Evolutionary conservation across 768 basidiomycete species (phyloP), one percentile per base, ranked within the genome.

Genomic region (Suillus lakei): DNA sequence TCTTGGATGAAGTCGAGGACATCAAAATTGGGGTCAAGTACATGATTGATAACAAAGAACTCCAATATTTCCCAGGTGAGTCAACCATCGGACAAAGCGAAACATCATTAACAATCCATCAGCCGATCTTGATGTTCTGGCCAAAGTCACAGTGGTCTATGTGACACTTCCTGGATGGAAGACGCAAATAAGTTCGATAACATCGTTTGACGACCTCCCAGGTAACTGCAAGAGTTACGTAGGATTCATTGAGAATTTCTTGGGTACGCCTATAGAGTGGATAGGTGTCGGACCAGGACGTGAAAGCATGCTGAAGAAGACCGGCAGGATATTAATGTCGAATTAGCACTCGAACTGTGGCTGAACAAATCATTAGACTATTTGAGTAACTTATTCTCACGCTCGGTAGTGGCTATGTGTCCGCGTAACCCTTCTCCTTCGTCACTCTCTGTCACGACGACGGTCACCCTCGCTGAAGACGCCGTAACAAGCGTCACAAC

Each of bases 81-180:
- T 82, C 23, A 23, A 4, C 26, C 12, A 50, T 28, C 4, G 0
- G 7, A 41, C 6, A 39, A 28, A 28, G 12, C 21, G 58, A 41
- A 41, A 12, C 18, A 28, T 30, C 30, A 15, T 30, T 59, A 18
- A 41, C 9, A 21, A 13, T 41, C 39, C 28, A 48, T 23, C 70
- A 92, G 97, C 98, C 69, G 90, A 99, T 78, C 84, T 99, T 56
- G 95, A 94, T 55, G 74, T 88, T 32, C 85, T 99, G 46, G 89
- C 84, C 9, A 82, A 83, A 60, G 94, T 95, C 9, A 85, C 94
- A 50, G 98, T 99, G 30, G 84, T 86, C 66, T 99, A 99, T 78
- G 87, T 88, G 63, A 95, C 92, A 4, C 81, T 99, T 0, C 91
- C 95, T 5, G 98, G 98, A 23, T 99, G 98, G 98, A 83, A 95